Percentiles rank a stretch among this genome's conserved stretches.
Evolutionary conservation across 2,329 filamentous ascomycete species (phyloP).

Genomic region (Waltergamsia citrina): DNA sequence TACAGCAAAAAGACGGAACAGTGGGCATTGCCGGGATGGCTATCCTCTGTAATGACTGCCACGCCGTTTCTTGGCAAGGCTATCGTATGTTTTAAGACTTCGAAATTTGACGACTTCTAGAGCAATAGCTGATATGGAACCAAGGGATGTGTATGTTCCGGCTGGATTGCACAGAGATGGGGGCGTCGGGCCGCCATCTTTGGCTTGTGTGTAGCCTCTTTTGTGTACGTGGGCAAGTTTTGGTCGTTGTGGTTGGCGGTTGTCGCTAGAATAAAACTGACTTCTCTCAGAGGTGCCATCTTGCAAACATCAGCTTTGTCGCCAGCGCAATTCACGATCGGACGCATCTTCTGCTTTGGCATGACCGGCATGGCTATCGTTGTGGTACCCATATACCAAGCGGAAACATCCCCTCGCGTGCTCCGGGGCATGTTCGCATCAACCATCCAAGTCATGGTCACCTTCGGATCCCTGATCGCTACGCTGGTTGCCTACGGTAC

Average conservation of each 20-base stretch:
- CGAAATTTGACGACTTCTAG: background rate
- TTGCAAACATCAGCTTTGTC: slow-evolving; percentile 17
- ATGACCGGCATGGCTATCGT: slow-evolving; percentile 21
- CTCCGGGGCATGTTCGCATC: slow-evolving; percentile 17
- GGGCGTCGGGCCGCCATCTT: slow-evolving; percentile 15
- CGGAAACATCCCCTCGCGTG: slow-evolving; percentile 13
- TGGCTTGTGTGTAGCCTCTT: slow-evolving; percentile 9
- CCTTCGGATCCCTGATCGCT: slow-evolving; percentile 14
- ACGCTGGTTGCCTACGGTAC: slow-evolving; percentile 16
- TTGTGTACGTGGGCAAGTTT: slow-evolving; percentile 8
- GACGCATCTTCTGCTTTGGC: slow-evolving; percentile 16
- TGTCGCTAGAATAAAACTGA: background rate
- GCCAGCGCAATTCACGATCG: slow-evolving; percentile 18
- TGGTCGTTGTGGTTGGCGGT: background rate
- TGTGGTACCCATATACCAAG: slow-evolving; percentile 19
- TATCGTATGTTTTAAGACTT: background rate
- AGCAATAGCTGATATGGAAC: background rate
- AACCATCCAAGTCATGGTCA: slow-evolving; percentile 17
- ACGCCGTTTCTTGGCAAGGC: slow-evolving; percentile 3
- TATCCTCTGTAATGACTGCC: slow-evolving; percentile 3
- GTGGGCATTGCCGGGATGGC: slow-evolving; percentile 1
- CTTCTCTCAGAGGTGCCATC: slow-evolving; percentile 11
- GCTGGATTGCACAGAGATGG: slow-evolving; percentile 13
- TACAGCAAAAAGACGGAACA: background rate
- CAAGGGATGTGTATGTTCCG: slow-evolving; percentile 1